Base-by-base conservation (phyloP, 1,284 basidiomycete species). In the Erythrobasidium hasegawianum region DNA sequence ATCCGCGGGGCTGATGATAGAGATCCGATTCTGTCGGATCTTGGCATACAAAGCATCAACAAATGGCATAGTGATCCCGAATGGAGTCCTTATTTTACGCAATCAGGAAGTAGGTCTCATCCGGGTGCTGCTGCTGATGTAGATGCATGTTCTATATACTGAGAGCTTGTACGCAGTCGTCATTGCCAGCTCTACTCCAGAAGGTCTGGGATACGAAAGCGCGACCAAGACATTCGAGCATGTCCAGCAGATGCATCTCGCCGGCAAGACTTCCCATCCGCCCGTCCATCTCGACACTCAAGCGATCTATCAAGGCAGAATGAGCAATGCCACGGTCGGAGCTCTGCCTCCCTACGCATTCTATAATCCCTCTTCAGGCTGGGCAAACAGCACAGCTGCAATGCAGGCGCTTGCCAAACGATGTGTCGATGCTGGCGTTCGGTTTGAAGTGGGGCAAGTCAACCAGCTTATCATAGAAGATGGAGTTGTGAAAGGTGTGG, bases 51-150 rank as follows among this genome's bases (percentile, higher is more conserved):
- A 68, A 87, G 89, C 3, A 88, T 93, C 67, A 72, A 77, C 2
- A 78, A 79, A 1, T 93, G 90, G 90, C 87, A 41, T 38, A 24
- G 84, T 69, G 77, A 78, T 20, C 77, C 81, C 45, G 80, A 82
- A 72, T 93, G 88, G 88, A 82, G 83, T 39, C 83, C 86, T 61
- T 83, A 82, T 54, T 94, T 92, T 77, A 87, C 88, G 71, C 87
- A 91, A 89, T 90, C 75, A 13, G 65, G 64, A 11, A 61, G 59
- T 61, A 55, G 18, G 59, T 18, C 20, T 20, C 18, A 10, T 33
- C 18, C n/a, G n/a, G n/a, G n/a, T n/a, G n/a, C n/a, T n/a, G n/a
- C n/a, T n/a, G n/a, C n/a, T n/a, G 22, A 18, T 29, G 18, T 5
- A n/a, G n/a, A n/a, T n/a, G n/a, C n/a, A n/a, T n/a, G n/a, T n/a